Conservation (phyloP, 192 early-diverging fungal genomes). For the Borealophlyctis nickersoniae region DNA sequence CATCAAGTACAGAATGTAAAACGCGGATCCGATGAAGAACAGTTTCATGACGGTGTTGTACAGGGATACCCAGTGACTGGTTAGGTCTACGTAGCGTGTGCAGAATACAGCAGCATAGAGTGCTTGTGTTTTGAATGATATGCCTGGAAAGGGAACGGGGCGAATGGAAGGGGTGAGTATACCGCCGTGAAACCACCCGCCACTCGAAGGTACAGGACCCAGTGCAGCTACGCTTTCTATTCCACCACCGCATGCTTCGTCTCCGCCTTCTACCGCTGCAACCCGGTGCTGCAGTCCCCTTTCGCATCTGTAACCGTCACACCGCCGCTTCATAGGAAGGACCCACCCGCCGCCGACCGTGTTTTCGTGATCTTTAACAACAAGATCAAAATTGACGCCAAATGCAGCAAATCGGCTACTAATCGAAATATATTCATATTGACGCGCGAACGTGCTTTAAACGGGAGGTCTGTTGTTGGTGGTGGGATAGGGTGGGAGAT, state of each 20-base stretch:
- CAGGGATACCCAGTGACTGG: slow-evolving; percentile 67
- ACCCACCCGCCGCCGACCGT: slow-evolving; percentile 78
- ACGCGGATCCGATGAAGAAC: slow-evolving; percentile 83
- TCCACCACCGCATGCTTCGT: background rate
- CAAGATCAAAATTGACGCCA: slow-evolving; percentile 91
- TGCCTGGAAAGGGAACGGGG: slow-evolving; percentile 56
- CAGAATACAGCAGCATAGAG: slow-evolving; percentile 89
- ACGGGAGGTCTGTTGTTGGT: background rate
- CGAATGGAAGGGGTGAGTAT: background rate
- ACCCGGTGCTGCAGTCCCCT: too few species aligned
- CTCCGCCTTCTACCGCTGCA: background rate
- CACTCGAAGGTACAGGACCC: background rate
- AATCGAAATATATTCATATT: slow-evolving; percentile 92
- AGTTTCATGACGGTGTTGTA: slow-evolving; percentile 97
- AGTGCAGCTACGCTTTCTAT: background rate
- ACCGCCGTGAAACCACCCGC: background rate
- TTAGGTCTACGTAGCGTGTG: slow-evolving; percentile 93
- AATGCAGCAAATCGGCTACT: slow-evolving; percentile 87
- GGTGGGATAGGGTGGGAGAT: background rate
- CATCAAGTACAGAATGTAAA: slow-evolving; percentile 93
- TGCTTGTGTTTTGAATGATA: slow-evolving; percentile 96
- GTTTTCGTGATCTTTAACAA: slow-evolving; percentile 88
- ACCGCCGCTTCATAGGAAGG: too few species aligned
- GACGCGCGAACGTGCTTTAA: background rate
- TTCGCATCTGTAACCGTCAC: too few species aligned